Evolutionary conservation across 805 yeast genomes (phyloP), one percentile per base, ranked within the genome.

Genomic region (Candida ulmi): DNA sequence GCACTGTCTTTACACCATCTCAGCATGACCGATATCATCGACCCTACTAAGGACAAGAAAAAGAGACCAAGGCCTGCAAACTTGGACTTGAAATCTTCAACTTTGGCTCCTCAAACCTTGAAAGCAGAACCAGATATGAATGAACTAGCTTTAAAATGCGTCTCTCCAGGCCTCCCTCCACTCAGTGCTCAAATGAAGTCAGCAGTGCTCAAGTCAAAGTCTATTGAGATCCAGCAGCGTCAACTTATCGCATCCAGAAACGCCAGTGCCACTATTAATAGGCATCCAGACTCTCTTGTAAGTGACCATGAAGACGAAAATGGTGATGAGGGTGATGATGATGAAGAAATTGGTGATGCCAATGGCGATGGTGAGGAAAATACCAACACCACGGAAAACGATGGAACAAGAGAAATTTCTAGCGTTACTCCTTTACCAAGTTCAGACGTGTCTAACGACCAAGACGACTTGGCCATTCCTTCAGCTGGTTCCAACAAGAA

Each of bases 111-210:
- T 5, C 28, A 30, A 16, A 27, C 8, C 13, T 32, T 36, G 2
- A 31, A 28, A 3, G 40, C 40, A 9, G 32, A 38, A 12, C 33
- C 28, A 25, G 46, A 44, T 17, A 51, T 55, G 57, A 42, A 33
- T 8, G 50, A 52, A n/a, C 45, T 35, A 18, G 61, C 58, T 11
- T 30, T 55, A 39, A 44, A 52, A 34, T 54, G 57, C 37, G 47
- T 51, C n/a, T 54, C 58, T 17, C 61, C 61, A 7, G 59, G 59
- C 0, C 40, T 54, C 16, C 58, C 60, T 6, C 54, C 60, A 0
- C 38, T 56, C 4, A 50, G 52, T 33, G 51, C 57, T 2, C 49
- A 51, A 37, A 55, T 56, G 59, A 46, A 53, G 34, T 40, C 54
- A 17, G 54, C 61, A 0, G 45, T 56, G 17, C 19, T 50, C 21